Evolutionary conservation across 371 early-diverging fungal genomes (phyloP).

Genomic region (Nematocida homosporus): DNA sequence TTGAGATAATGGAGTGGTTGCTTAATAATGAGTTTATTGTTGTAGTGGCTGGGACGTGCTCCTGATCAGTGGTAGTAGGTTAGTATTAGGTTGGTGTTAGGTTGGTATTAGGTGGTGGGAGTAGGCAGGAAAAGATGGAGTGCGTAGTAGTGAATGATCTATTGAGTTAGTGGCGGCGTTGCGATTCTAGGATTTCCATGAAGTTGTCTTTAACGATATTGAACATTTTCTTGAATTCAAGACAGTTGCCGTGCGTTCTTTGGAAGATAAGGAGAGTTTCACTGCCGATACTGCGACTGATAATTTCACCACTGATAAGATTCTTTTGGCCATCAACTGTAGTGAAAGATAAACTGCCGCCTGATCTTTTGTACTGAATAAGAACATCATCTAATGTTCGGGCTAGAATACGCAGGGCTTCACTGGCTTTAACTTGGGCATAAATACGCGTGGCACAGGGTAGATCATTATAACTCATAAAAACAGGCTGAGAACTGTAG

Average conservation of each 20-base stretch:
- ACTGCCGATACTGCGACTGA: slow-evolving; percentile 36
- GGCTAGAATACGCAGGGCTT: slow-evolving; percentile 18
- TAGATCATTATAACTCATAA: slow-evolving; percentile 26
- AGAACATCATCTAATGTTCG: slow-evolving; percentile 41
- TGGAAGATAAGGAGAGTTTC: slow-evolving; percentile 54
- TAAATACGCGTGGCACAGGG: slow-evolving; percentile 57
- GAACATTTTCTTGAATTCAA: slow-evolving; percentile 66
- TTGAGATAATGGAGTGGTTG: too few relatives aligned
- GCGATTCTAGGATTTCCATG: slow-evolving; percentile 2
- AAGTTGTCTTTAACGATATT: slow-evolving; percentile 48
- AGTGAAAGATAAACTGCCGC: slow-evolving; percentile 50
- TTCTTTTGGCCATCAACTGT: slow-evolving; percentile 63
- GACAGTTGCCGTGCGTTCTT: slow-evolving; percentile 59
- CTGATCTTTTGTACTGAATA: slow-evolving; percentile 37
- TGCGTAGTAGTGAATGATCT: too few relatives aligned
- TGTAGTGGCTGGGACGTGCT: too few relatives aligned
- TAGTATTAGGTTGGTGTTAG: too few relatives aligned
- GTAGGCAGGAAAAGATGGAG: too few relatives aligned
- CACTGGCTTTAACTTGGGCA: neutral
- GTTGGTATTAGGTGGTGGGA: too few relatives aligned
- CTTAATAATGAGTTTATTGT: too few relatives aligned
- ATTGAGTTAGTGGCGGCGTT: neutral
- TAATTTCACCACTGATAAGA: slow-evolving; percentile 61
- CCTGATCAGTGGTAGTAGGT: too few relatives aligned
- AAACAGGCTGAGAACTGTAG: slow-evolving; percentile 59